phyloP scores from a whole-genome alignment of 2,329 filamentous ascomycete genomes.

The Cladosporium sphaerospermum region DNA sequence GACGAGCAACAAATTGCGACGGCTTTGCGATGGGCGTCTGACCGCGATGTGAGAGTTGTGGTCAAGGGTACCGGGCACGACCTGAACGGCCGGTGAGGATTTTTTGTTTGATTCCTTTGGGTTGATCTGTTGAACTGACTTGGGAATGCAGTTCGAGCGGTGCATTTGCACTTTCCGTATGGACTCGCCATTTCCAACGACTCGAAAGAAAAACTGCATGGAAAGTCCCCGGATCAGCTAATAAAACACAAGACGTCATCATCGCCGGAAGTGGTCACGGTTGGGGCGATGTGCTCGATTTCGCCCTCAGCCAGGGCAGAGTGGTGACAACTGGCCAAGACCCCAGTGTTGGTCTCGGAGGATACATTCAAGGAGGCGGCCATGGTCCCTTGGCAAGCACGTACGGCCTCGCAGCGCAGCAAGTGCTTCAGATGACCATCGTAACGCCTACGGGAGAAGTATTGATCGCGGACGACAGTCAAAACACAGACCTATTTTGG shows the following conservation, averaged over 20 bases:
- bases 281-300: conserved; percentile 19
- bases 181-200: conserved; percentile 14
- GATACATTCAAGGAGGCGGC: conserved; percentile 15
- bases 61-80: conserved; percentile 19
- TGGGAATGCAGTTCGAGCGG: conserved; percentile 11
- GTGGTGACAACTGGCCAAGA: conserved; percentile 17
- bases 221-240: conserved; percentile 1
- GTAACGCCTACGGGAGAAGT: conserved; percentile 14
- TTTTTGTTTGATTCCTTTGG: too few species aligned
- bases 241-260: conserved; percentile 16
- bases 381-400: conserved; percentile 13
- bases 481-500: conserved; percentile 18
- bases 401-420: conserved; percentile 16
- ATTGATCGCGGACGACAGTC: conserved; percentile 10
- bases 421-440: conserved; percentile 12
- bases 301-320: conserved; percentile 13
- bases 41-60: conserved; percentile 13
- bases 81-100: conserved; percentile 13
- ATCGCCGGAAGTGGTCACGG: conserved; percentile 23
- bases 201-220: conserved; percentile 5
- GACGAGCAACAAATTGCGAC: conserved; percentile 22
- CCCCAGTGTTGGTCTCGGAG: conserved; percentile 14
- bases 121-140: too few species aligned
- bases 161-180: conserved; percentile 15
- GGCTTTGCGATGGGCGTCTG: conserved; percentile 26